These are phyloP conservation scores for Umbelopsis isabellina DNA, from an alignment of 192 early-diverging fungal genomes.

Conservation along the genomic window DNA sequence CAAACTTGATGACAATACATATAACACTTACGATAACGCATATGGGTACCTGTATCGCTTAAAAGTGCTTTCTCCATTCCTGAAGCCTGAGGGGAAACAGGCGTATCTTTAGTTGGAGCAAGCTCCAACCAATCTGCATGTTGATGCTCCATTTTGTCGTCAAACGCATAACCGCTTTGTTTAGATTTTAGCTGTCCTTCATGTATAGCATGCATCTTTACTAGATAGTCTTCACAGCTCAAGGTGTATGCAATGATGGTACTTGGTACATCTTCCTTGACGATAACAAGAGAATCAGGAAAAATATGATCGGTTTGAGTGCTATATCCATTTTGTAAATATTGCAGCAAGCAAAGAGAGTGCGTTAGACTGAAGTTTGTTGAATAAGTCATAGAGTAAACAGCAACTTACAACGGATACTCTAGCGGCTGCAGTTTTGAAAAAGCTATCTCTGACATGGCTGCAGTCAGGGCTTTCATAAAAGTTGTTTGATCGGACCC, in stretches of 20 bases:
- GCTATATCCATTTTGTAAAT: slow-evolving; percentile 32
- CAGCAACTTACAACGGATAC: slow-evolving; percentile 72
- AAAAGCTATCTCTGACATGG: slow-evolving; percentile 70
- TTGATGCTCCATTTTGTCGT: neutral
- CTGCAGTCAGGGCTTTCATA: slow-evolving; percentile 71
- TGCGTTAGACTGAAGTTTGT: no score
- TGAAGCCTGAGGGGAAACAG: slow-evolving; percentile 7
- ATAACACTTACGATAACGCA: slow-evolving; percentile 63
- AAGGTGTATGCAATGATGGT: slow-evolving; percentile 91
- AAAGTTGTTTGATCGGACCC: slow-evolving; percentile 59
- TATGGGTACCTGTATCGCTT: slow-evolving; percentile 68
- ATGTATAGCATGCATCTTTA: slow-evolving; percentile 53
- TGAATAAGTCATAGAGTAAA: neutral
- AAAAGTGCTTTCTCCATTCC: slow-evolving; percentile 62
- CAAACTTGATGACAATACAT: neutral
- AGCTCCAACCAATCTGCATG: slow-evolving; percentile 10
- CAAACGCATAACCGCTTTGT: neutral
- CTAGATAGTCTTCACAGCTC: slow-evolving; percentile 67
- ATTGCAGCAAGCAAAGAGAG: neutral
- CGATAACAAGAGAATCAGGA: slow-evolving; percentile 79
- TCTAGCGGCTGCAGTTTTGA: slow-evolving; percentile 70
- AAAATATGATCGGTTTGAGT: slow-evolving; percentile 86
- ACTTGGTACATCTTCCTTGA: slow-evolving; percentile 90
- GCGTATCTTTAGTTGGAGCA: neutral
- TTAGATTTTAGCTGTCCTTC: neutral